These are phyloP conservation scores for Calonectria fujianensis DNA, from an alignment of 2,329 filamentous ascomycete genomes.

Conservation along the genomic window DNA sequence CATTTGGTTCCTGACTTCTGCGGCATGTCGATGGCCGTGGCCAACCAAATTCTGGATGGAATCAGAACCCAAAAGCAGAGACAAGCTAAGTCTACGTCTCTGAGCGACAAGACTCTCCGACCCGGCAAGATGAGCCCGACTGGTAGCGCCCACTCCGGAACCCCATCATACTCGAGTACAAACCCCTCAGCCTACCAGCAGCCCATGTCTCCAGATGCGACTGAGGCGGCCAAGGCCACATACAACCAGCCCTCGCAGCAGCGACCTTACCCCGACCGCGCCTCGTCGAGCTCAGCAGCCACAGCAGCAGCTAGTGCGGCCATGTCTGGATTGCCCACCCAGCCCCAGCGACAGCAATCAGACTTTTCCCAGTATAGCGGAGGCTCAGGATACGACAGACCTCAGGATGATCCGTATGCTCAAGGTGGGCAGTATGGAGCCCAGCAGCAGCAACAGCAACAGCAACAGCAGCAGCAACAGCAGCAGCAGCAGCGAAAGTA, in stretches of 20 bases:
- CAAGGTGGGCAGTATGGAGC: constrained; percentile 59
- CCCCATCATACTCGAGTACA: constrained; percentile 60
- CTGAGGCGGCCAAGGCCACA: constrained; percentile 79
- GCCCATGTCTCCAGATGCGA: constrained; percentile 67
- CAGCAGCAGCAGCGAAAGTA: constrained; percentile 80
- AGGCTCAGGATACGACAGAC: constrained; percentile 57
- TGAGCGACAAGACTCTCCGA: constrained; percentile 82
- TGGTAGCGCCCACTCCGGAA: constrained; percentile 57
- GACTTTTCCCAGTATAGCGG: constrained; percentile 59
- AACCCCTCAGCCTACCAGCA: constrained; percentile 49
- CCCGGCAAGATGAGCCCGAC: constrained; percentile 68
- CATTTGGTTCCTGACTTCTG: constrained; percentile 99
- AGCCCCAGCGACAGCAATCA: constrained; percentile 57
- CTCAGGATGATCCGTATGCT: constrained; percentile 61
- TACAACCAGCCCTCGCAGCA: constrained; percentile 75
- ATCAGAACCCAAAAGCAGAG: constrained; percentile 86
- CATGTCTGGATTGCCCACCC: constrained; percentile 70
- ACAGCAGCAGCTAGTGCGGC: constrained; percentile 75
- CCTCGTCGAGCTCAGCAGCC: constrained; percentile 72
- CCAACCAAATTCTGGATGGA: constrained; percentile 93
- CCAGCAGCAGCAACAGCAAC: constrained; percentile 67
- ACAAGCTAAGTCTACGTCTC: constrained; percentile 73
- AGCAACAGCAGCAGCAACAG: constrained; percentile 66
- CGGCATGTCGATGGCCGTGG: constrained; percentile 98
- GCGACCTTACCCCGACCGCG: constrained; percentile 71